These are phyloP conservation scores for Huntiella savannae DNA, from an alignment of 2,329 filamentous ascomycete genomes.

Conservation along the genomic window DNA sequence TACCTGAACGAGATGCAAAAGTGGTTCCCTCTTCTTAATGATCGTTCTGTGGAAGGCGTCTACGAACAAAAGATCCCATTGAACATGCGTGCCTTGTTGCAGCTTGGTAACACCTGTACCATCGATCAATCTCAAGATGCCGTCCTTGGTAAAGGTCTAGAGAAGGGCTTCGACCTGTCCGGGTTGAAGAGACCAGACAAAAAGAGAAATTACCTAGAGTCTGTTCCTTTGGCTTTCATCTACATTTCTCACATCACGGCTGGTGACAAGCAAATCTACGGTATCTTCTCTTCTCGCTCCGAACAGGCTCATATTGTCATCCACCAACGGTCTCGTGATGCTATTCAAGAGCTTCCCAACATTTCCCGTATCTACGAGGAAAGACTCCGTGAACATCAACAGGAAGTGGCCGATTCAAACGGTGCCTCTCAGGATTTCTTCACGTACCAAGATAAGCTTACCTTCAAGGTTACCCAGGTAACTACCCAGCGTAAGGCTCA, in stretches of 20 bases:
- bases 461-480: constrained; percentile 73
- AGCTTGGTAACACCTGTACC: constrained; percentile 77
- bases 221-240: constrained; percentile 59
- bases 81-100: constrained; percentile 68
- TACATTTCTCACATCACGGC: constrained; percentile 86
- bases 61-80: constrained; percentile 89
- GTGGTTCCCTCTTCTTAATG: constrained; percentile 12
- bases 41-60: constrained; percentile 57
- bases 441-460: constrained; percentile 66
- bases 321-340: constrained; percentile 64
- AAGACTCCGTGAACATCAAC: constrained; percentile 42
- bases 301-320: constrained; percentile 72
- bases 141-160: constrained; percentile 78
- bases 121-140: constrained; percentile 83
- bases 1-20: constrained; percentile 57
- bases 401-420: constrained; percentile 47
- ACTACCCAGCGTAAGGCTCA: constrained; percentile 79
- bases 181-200: constrained; percentile 52
- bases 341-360: constrained; percentile 68
- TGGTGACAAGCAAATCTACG: constrained; percentile 83
- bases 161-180: constrained; percentile 78
- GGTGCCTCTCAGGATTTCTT: constrained; percentile 54
- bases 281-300: constrained; percentile 68
- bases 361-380: constrained; percentile 76
- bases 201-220: constrained; percentile 50